Base-by-base conservation (phyloP, 2,329 filamentous ascomycete genomes). In the Diaporthe vexans region DNA sequence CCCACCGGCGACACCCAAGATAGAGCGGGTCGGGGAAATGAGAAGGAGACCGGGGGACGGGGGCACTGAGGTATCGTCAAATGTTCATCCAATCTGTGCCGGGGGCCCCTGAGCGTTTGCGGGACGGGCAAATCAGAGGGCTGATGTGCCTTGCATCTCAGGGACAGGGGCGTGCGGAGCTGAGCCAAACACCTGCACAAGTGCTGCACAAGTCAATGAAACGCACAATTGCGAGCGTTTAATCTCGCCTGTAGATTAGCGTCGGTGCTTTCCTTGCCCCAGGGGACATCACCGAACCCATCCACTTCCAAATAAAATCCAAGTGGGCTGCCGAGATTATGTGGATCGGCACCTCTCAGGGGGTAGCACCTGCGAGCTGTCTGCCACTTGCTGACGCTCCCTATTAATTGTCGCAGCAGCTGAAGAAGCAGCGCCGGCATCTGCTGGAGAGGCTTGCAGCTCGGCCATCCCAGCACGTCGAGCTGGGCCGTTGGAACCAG, bases 241-340 rank as follows among this genome's bases (percentile, higher is more conserved):
- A 74, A 75, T 75, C 48, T 75, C 72, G 72, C 70, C 73, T 72
- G 54, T 51, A 52, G 46, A 59, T 57, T 75, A 75, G 74, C 74
- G 72, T 71, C 74, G 74, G 74, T 74, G 59, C 51, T 69, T 46
- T 59, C 61, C 68, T 71, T 69, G 52, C 68, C 54, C 54, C 48
- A 67, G 63, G 58, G 71, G 68, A 69, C 57, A 71, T 69, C 72
- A 72, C 37, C 72, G 52, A 72, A 40, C 68, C 54, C 71, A 61
- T 65, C 74, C 74, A 75, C 74, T 75, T 75, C 70, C 72, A 58
- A 75, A 74, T 59, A 72, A 75, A 68, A 54, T 54, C 71, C 73
- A 73, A 29, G 59, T 65, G 68, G 74, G 37, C 74, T 74, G 72
- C 74, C 74, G 74, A 75, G 43, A 75, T 75, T 73, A 75, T 75